Evolutionary conservation across 2,329 filamentous ascomycete genomes (phyloP), one percentile per base, ranked within the genome.

Genomic region (Xenoacremonium recifei): DNA sequence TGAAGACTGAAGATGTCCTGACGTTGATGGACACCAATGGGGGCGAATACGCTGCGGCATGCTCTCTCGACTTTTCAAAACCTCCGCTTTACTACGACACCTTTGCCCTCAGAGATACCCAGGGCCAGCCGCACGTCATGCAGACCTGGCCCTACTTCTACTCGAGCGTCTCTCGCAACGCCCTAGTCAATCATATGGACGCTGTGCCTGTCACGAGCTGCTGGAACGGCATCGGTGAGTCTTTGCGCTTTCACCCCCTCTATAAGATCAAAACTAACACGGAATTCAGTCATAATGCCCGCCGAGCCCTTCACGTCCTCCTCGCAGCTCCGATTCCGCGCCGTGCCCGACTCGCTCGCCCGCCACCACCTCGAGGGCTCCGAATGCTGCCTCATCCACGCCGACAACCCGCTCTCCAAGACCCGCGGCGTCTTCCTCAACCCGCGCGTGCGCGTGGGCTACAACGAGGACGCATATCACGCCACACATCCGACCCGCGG

Each of bases 311-410:
- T 83, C 55, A 72, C 79, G 49, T 67, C 65, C 2, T 58, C 63
- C 2, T 57, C 57, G 3, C 52, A 55, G 34, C 59, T 87, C 0
- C 70, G 66, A n/a, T 88, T 88, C 62, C 79, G 85, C 9, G 83
- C 74, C 4, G 71, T 86, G 17, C 58, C 77, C 0, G 84, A 87
- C 55, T 75, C 72, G 4, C 75, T 92, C 2, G 80, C 79, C 3
- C 56, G 62, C 6, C 56, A 69, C 19, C 85, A 88, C 56, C 70
- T 90, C 19, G 87, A 91, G 62, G 87, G 75, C n/a, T 86, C 81
- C 12, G 87, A 91, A 64, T 90, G 86, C 68, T 91, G 87, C 62
- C 76, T 91, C 39, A 81, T 89, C 40, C 85, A 89, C 58, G 79
- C 80, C 3, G 85, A 89, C 55, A 89, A 88, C 53, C 78, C 77